phyloP scores from a whole-genome alignment of 306 rosid species.

The Quercus engelmannii region DNA sequence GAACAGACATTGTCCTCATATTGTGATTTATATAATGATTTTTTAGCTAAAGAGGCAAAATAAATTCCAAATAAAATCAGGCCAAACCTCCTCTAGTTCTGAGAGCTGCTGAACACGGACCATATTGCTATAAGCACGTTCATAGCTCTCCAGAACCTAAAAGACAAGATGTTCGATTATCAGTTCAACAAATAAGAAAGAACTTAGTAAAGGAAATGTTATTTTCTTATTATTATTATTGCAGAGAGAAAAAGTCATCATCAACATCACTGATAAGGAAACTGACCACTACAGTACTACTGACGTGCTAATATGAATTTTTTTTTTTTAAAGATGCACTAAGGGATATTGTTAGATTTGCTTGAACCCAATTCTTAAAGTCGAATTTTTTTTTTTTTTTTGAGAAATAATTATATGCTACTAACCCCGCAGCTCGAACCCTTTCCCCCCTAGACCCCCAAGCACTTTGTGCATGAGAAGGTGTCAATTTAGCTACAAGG shows the following conservation, averaged over 20 bases:
- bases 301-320: no score
- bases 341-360: no score
- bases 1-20: constrained; percentile 15
- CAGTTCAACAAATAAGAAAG: not conserved
- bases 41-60: constrained; percentile 7
- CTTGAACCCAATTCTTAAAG: not conserved
- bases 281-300: no score
- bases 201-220: not conserved
- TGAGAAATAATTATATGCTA: no score
- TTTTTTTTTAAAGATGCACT: no score
- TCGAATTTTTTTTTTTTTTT: no score
- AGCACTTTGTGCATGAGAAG: no score
- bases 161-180: constrained; percentile 1
- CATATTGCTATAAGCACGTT: constrained; percentile 94
- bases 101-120: constrained; percentile 96
- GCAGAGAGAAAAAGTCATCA: no score
- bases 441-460: no score
- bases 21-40: constrained; percentile 1
- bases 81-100: constrained; percentile 91
- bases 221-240: not conserved
- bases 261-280: no score
- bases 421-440: no score
- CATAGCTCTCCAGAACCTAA: constrained; percentile 98
- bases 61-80: constrained; percentile 12
- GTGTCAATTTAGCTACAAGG: no score